Percentiles rank a stretch among this genome's conserved stretches.
phyloP scores from a whole-genome alignment of 768 basidiomycete genomes.

The Pleurotus tuoliensis region DNA sequence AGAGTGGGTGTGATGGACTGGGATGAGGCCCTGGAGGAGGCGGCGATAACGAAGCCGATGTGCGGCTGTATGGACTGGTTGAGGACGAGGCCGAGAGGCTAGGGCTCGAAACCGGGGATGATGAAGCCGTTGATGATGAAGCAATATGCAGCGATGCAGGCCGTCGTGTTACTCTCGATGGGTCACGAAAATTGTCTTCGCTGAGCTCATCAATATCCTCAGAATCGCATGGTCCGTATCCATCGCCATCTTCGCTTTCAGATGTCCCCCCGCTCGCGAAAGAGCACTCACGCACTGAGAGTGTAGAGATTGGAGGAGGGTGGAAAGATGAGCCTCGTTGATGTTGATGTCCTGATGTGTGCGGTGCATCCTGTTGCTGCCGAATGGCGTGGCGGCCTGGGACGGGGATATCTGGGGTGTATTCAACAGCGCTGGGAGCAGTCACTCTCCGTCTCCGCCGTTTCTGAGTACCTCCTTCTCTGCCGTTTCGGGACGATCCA shows the following conservation, averaged over 20 bases:
- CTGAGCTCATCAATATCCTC: not conserved
- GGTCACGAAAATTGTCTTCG: not conserved
- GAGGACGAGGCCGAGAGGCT: not conserved
- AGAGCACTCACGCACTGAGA: not conserved
- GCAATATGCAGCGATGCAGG: not conserved
- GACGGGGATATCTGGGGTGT: not conserved
- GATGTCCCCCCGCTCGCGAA: not conserved
- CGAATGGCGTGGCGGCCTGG: not conserved
- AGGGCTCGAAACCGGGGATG: constrained; percentile 2
- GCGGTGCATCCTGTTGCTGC: not conserved
- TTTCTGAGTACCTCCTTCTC: not conserved
- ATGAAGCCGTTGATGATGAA: not conserved
- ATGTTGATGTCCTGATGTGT: not conserved
- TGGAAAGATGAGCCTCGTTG: not conserved
- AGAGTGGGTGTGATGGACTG: too few species aligned
- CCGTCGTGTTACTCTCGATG: too few species aligned
- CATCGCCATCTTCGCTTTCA: not conserved
- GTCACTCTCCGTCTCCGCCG: not conserved
- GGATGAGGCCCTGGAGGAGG: not conserved
- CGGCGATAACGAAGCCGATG: not conserved
- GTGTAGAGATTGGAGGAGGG: constrained; percentile 2
- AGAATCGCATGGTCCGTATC: not conserved
- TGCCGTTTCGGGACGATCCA: constrained; percentile 20
- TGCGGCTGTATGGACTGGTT: not conserved
- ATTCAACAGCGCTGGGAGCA: not conserved